A percentile compares a stretch with the other conserved stretches of the same genome.
Evolutionary conservation across 2,329 filamentous ascomycete species (phyloP).

Genomic region (Arthrobotrys sphaeroides): DNA sequence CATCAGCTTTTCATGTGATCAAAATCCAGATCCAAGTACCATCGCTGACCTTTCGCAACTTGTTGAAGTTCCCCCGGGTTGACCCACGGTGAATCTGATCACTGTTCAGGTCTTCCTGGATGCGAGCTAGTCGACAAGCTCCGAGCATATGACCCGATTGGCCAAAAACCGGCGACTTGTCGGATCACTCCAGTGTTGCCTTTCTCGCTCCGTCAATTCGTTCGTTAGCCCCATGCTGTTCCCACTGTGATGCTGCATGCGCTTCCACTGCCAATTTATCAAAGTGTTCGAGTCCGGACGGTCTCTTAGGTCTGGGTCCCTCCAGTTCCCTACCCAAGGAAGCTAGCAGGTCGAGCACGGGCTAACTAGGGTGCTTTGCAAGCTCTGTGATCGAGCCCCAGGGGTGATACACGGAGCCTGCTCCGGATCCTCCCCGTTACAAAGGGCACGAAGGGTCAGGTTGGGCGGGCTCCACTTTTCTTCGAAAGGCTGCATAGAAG

Average conservation of each 20-base stretch:
- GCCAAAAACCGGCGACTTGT: conserved; percentile 15
- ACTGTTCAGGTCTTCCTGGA: not conserved
- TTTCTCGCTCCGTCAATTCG: conserved; percentile 16
- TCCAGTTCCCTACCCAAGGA: conserved; percentile 33
- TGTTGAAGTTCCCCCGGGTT: not conserved
- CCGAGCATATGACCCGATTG: conserved; percentile 51
- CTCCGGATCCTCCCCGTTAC: conserved; percentile 8
- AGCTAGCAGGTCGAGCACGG: conserved; percentile 30
- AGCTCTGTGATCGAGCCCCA: conserved; percentile 7
- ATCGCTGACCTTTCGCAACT: conserved; percentile 6
- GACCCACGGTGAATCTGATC: not conserved
- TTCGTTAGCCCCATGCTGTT: conserved; percentile 17
- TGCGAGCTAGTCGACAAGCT: conserved; percentile 24
- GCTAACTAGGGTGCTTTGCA: conserved; percentile 8
- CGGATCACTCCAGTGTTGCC: conserved; percentile 7
- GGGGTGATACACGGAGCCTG: conserved; percentile 5
- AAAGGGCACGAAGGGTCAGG: no score
- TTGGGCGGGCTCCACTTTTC: conserved; percentile 15
- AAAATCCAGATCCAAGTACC: not conserved
- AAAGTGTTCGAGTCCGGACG: conserved; percentile 25
- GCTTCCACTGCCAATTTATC: conserved; percentile 51
- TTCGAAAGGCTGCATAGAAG: conserved; percentile 21
- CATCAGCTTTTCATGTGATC: conserved; percentile 34
- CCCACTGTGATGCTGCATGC: conserved; percentile 46
- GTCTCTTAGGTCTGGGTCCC: no score